Evolutionary conservation across 352 stramenopile genomes (phyloP).

Genomic region (Phytopythium aichiense): DNA sequence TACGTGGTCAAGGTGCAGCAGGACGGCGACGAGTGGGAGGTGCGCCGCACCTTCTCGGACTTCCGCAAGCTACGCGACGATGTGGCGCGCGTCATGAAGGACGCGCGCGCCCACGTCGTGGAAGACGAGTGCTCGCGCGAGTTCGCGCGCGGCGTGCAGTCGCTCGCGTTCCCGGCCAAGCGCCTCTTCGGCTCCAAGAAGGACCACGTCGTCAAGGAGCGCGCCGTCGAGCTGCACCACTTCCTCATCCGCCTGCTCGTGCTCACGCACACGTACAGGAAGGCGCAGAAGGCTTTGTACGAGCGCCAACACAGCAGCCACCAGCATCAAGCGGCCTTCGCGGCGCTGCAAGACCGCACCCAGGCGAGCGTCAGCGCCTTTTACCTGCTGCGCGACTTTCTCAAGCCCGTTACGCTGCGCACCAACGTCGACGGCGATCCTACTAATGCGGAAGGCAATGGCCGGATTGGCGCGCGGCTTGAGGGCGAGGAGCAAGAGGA

Average conservation of each 20-base stretch:
- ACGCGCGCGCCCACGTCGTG: conserved; percentile 38
- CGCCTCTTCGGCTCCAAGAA: conserved; percentile 63
- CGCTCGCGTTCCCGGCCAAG: conserved; percentile 54
- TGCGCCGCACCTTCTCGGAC: conserved; percentile 65
- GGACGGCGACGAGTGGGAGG: conserved; percentile 66
- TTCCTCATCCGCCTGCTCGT: conserved; percentile 74
- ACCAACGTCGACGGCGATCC: conserved; percentile 8
- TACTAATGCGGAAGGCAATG: no score
- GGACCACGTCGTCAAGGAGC: conserved; percentile 70
- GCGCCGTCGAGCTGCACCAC: conserved; percentile 64
- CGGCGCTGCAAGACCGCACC: conserved; percentile 29
- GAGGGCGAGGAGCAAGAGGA: conserved; percentile 7
- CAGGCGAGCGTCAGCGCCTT: conserved; percentile 64
- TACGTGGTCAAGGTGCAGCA: conserved; percentile 79
- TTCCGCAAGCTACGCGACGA: conserved; percentile 72
- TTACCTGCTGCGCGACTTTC: conserved; percentile 63
- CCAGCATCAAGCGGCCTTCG: conserved; percentile 17
- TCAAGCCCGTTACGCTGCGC: conserved; percentile 46
- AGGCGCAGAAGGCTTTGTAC: conserved; percentile 62
- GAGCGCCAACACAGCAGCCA: conserved; percentile 23
- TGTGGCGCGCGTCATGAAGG: conserved; percentile 56
- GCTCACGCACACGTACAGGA: conserved; percentile 71
- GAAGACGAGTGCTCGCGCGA: conserved; percentile 41
- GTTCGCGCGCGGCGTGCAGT: conserved; percentile 31
- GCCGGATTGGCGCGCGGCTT: not conserved